phyloP scores from a whole-genome alignment of 768 basidiomycete genomes.

The Termitomyces titanicus region DNA sequence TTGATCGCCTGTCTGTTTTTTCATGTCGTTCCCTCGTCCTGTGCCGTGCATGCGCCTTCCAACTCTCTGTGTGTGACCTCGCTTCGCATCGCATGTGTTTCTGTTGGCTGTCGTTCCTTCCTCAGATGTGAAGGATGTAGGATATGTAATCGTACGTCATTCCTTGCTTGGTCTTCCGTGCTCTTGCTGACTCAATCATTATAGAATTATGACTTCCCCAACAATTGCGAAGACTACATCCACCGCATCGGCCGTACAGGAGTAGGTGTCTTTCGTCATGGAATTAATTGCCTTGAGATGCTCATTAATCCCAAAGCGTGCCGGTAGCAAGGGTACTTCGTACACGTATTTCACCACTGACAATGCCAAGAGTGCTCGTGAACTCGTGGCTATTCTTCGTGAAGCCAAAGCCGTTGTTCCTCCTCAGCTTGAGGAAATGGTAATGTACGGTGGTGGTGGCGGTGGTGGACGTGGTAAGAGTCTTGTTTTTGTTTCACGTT shows the following conservation, averaged over 20 bases:
- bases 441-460: constrained; percentile 71
- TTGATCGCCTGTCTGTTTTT: constrained; percentile 30
- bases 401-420: constrained; percentile 88
- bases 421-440: constrained; percentile 91
- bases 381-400: constrained; percentile 79
- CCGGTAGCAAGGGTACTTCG: constrained; percentile 86
- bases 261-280: constrained; percentile 36
- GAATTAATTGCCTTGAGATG: background rate
- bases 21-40: constrained; percentile 16
- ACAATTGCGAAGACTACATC: constrained; percentile 97
- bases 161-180: background rate
- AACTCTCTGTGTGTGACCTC: constrained; percentile 28
- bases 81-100: constrained; percentile 31
- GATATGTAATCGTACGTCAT: constrained; percentile 86
- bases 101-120: constrained; percentile 27
- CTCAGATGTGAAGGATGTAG: constrained; percentile 98
- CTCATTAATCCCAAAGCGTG: constrained; percentile 52
- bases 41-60: constrained; percentile 9
- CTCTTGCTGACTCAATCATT: constrained; percentile 10
- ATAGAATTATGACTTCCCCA: constrained; percentile 96
- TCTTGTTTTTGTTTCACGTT: background rate
- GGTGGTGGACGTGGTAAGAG: constrained; percentile 70
- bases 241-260: constrained; percentile 99
- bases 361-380: constrained; percentile 91
- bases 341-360: constrained; percentile 98